Conservation (phyloP, 1,139 yeast genomes). For the Scheffersomyces parashehatae region DNA sequence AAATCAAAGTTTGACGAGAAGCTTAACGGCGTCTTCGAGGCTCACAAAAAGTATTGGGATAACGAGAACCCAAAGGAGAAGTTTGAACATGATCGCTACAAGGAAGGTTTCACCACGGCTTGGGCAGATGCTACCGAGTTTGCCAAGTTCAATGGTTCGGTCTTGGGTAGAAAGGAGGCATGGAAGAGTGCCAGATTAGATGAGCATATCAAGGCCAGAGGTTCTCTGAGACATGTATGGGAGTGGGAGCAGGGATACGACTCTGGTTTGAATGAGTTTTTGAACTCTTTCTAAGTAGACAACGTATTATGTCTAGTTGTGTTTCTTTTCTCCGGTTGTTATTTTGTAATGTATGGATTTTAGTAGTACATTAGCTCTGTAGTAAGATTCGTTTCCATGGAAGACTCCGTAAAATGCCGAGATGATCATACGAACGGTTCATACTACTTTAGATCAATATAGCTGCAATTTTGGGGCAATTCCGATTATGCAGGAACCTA, state of each 20-base stretch:
- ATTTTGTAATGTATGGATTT: too few species aligned
- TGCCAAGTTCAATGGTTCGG: conserved; percentile 67
- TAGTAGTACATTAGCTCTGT: too few species aligned
- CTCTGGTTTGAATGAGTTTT: conserved; percentile 50
- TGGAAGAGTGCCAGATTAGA: conserved; percentile 55
- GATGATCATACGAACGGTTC: too few species aligned
- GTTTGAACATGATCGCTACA: conserved; percentile 79
- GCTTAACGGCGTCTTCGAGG: conserved; percentile 37
- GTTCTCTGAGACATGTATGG: conserved; percentile 65
- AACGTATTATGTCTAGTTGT: too few species aligned
- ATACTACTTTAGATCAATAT: too few species aligned
- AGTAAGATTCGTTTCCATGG: too few species aligned
- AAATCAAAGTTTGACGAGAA: conserved; percentile 44
- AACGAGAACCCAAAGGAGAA: conserved; percentile 54
- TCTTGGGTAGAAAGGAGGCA: conserved; percentile 69
- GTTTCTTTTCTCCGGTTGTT: too few species aligned
- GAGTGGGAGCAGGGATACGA: conserved; percentile 87
- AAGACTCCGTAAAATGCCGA: too few species aligned
- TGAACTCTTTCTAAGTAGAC: conserved; percentile 7
- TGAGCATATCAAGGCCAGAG: conserved; percentile 60
- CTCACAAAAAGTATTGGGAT: conserved; percentile 72
- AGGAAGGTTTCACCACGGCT: conserved; percentile 73
- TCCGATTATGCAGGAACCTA: too few species aligned
- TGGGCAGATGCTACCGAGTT: conserved; percentile 73
- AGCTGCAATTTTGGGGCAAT: too few species aligned